Evolutionary conservation across 345 rosid genomes (phyloP).

Genomic region (Populus euphratica): DNA sequence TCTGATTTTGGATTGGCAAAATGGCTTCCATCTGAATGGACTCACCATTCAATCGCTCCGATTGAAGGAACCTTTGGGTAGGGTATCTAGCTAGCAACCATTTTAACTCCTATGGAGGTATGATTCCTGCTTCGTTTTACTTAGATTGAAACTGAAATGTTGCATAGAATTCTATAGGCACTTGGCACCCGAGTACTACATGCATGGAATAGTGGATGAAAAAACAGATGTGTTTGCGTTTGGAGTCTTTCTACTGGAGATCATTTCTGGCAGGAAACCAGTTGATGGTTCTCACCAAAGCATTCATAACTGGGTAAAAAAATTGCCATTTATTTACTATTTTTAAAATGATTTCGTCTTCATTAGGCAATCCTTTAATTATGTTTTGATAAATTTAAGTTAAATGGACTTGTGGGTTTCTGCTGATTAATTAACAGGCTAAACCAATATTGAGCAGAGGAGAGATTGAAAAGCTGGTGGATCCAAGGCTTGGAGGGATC

Average conservation of each 20-base stretch:
- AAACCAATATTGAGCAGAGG: constrained; percentile 63
- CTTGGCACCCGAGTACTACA: constrained; percentile 91
- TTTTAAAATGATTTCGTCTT: neutral
- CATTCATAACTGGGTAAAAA: constrained; percentile 80
- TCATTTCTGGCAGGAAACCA: constrained; percentile 85
- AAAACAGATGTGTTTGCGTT: constrained; percentile 95
- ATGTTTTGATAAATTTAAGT: neutral
- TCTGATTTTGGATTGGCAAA: constrained; percentile 97
- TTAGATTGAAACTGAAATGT: constrained; percentile 1
- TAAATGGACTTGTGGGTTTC: neutral
- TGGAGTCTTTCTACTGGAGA: constrained; percentile 83
- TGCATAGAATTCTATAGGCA: constrained; percentile 40
- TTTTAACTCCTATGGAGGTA: neutral
- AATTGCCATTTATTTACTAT: neutral
- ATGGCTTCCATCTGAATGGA: constrained; percentile 98
- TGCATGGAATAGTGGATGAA: constrained; percentile 97
- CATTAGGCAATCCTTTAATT: constrained; percentile 9
- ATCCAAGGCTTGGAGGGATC: constrained; percentile 70
- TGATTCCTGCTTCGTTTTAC: neutral
- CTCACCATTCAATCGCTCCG: constrained; percentile 96
- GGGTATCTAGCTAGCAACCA: neutral
- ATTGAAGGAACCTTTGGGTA: constrained; percentile 99
- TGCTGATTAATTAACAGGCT: constrained; percentile 45
- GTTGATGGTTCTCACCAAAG: constrained; percentile 88
- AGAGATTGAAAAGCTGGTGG: constrained; percentile 59